These are phyloP conservation scores for Starmera stellimalicola DNA, from an alignment of 1,139 yeast species.

Conservation along the genomic window DNA sequence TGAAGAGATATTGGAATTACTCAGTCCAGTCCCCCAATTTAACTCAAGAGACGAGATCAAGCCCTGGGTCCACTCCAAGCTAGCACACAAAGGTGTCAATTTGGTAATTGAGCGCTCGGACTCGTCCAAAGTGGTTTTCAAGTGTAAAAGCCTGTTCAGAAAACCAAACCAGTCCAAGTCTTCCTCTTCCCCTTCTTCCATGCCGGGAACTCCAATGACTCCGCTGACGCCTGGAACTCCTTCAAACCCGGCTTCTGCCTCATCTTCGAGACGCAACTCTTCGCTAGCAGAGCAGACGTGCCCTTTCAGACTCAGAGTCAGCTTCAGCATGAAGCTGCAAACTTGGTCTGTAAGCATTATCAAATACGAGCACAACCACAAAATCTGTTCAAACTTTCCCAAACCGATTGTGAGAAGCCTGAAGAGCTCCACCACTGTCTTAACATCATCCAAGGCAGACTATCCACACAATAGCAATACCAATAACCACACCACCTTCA, in stretches of 20 bases:
- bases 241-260: conserved; percentile 3
- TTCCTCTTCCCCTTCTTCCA: neutral
- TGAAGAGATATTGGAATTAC: conserved; percentile 16
- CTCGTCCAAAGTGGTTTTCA: conserved; percentile 56
- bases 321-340: conserved; percentile 44
- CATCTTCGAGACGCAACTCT: conserved; percentile 1
- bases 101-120: conserved; percentile 68
- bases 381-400: conserved; percentile 17
- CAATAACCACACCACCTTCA: no score
- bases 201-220: neutral
- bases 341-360: conserved; percentile 40
- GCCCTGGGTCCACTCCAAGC: conserved; percentile 53
- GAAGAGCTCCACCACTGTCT: no score
- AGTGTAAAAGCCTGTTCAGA: conserved; percentile 41
- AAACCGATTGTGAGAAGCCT: no score
- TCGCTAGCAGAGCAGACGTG: conserved; percentile 29
- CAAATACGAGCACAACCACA: conserved; percentile 24
- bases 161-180: conserved; percentile 11
- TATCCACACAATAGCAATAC: no score
- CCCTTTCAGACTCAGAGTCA: conserved; percentile 64
- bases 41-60: conserved; percentile 42
- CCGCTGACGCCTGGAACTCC: neutral
- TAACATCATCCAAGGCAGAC: no score
- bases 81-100: conserved; percentile 42
- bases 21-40: conserved; percentile 30